A percentile compares a stretch with the other conserved stretches of the same genome.
These are phyloP conservation scores for Zasmidium citrigriseum DNA, from an alignment of 2,329 filamentous ascomycete species.

Conservation along the genomic window DNA sequence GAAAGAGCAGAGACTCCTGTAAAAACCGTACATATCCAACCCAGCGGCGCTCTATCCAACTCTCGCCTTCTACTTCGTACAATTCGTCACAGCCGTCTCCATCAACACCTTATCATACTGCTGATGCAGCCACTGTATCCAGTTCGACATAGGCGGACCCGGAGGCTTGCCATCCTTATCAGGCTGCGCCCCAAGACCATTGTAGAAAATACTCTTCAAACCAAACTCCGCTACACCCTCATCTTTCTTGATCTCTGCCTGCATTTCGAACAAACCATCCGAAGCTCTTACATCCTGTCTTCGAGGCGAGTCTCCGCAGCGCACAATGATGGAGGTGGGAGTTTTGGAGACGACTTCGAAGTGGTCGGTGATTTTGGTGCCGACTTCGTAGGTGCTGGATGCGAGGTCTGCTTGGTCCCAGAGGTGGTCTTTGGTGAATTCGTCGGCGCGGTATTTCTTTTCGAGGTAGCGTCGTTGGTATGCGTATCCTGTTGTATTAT, in stretches of 20 bases:
- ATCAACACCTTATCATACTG: conserved; percentile 59
- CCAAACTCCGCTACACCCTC: conserved; percentile 63
- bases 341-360: conserved; percentile 71
- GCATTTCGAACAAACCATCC: conserved; percentile 69
- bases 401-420: conserved; percentile 61
- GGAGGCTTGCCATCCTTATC: conserved; percentile 38
- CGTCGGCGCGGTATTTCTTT: conserved; percentile 56
- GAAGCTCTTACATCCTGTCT: conserved; percentile 57
- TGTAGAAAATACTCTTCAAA: conserved; percentile 66
- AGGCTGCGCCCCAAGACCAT: conserved; percentile 44
- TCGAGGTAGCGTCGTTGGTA: conserved; percentile 61
- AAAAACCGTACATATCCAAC: conserved; percentile 1
- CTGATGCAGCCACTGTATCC: conserved; percentile 54
- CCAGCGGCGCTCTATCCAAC: neutral
- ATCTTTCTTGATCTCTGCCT: conserved; percentile 60
- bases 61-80: conserved; percentile 25
- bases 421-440: conserved; percentile 60
- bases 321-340: conserved; percentile 60
- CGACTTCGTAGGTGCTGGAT: conserved; percentile 60
- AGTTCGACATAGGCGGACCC: conserved; percentile 46
- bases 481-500: conserved; percentile 51
- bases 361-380: conserved; percentile 68
- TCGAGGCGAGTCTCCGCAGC: conserved; percentile 66
- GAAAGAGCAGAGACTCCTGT: neutral
- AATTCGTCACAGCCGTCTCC: conserved; percentile 53